Base-by-base conservation (phyloP, 2,329 filamentous ascomycete genomes). In the Ceratocystis cubensis region DNA sequence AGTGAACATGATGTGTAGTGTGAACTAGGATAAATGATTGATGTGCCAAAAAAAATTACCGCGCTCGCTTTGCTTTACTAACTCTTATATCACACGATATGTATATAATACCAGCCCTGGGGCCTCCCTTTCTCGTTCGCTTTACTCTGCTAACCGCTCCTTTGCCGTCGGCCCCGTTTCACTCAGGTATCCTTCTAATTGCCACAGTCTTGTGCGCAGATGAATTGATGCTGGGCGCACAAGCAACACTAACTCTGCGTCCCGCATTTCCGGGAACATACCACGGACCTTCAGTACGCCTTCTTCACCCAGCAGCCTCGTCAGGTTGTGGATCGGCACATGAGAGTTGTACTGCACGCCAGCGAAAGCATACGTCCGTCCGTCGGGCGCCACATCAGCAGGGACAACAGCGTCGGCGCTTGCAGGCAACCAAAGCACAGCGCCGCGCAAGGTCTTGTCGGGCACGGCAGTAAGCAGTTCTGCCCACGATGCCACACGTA, bases 121-220 rank as follows among this genome's bases (percentile, higher is more conserved):
- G 10, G 37, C 30, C 30, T 13, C 33, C 28, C 33, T 17, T 45
- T 46, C 13, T 45, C 17, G 3, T 17, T 59, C 30, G 3, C n/a
- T 20, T 6, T 10, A 53, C 48, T 25, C 2, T n/a, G 13, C 17
- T 22, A 15, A 10, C 3, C 4, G 37, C 13, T 15, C 13, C 41
- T 20, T 10, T 44, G 22, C 13, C 30, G 25, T 22, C 46, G 41
- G 8, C 28, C 5, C 59, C 10, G 8, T 46, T n/a, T 45, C 61
- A 10, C 17, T 7, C 8, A 63, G 46, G 70, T 82, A 86, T 1
- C 82, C 82, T 68, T 86, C 81, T 7, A 87, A 72, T 69, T 79
- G 81, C 84, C 84, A 86, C 6, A 86, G 75, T 65, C 78, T 75
- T 65, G 78, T 66, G 72, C 84, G 81, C 59, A 84, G 62, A 15